Percentiles rank a stretch among this genome's conserved stretches.
Conservation (phyloP, 2,329 filamentous ascomycete genomes). For the Talaromyces piceae region DNA sequence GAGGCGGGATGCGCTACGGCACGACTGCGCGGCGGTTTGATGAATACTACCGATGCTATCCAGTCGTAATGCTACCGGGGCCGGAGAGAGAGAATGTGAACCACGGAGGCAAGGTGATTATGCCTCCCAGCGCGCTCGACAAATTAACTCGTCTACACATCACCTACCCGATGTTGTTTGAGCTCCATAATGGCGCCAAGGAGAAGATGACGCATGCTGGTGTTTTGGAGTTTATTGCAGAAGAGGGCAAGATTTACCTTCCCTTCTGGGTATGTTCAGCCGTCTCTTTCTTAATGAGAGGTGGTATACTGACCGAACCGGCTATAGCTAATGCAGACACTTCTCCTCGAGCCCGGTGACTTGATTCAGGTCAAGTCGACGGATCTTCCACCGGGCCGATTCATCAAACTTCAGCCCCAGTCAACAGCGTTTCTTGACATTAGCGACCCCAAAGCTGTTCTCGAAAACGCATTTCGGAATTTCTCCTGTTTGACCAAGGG, state of each 20-base stretch:
- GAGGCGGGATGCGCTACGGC: conserved; percentile 45
- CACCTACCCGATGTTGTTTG: conserved; percentile 94
- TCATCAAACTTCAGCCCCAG: conserved; percentile 96
- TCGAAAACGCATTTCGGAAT: conserved; percentile 93
- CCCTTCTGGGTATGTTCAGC: conserved; percentile 73
- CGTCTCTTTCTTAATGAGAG: not conserved
- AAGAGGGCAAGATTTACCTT: conserved; percentile 92
- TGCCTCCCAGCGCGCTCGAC: conserved; percentile 92
- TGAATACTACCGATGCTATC: conserved; percentile 97
- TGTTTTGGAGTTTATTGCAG: conserved; percentile 94
- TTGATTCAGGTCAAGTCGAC: conserved; percentile 93
- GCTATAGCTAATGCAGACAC: conserved; percentile 80
- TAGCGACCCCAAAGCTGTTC: conserved; percentile 90
- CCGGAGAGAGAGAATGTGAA: conserved; percentile 84
- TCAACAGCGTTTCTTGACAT: conserved; percentile 92
- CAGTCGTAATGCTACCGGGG: conserved; percentile 86
- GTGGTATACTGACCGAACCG: conserved; percentile 15
- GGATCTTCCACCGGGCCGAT: conserved; percentile 77
- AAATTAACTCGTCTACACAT: conserved; percentile 95
- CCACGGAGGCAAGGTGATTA: conserved; percentile 94
- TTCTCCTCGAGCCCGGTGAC: conserved; percentile 83
- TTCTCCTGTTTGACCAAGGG: conserved; percentile 90
- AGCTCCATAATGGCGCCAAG: conserved; percentile 82
- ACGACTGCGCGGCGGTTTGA: conserved; percentile 71
- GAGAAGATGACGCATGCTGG: conserved; percentile 81